A percentile compares a stretch with the other conserved stretches of the same genome.
phyloP scores from a whole-genome alignment of 495 filamentous ascomycete species.

The Xylaria castorea region DNA sequence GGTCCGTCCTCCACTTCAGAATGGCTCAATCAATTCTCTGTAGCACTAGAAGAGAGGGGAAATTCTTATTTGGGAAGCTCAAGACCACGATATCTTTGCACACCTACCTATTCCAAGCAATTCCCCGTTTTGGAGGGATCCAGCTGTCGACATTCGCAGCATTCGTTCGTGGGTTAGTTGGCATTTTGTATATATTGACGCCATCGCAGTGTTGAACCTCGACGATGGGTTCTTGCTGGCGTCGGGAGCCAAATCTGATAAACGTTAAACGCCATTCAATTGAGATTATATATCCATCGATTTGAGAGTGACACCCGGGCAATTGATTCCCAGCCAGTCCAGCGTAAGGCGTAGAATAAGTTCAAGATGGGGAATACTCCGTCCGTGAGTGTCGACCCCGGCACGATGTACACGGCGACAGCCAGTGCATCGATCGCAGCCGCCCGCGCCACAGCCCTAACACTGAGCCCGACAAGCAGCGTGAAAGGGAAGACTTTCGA shows the following conservation, averaged over 20 bases:
- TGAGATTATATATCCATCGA: background rate
- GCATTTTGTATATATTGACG: background rate
- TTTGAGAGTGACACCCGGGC: background rate
- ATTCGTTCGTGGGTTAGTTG: background rate
- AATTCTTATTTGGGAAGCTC: slow-evolving; percentile 23
- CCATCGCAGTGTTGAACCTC: background rate
- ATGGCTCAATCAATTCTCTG: background rate
- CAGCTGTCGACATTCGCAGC: background rate
- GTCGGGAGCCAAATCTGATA: background rate
- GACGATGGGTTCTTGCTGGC: background rate
- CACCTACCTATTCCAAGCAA: slow-evolving; percentile 16
- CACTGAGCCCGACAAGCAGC: slow-evolving; percentile 59
- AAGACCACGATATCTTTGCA: background rate
- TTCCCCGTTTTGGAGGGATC: background rate
- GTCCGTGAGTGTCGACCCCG: slow-evolving; percentile 22
- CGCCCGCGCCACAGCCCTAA: slow-evolving; percentile 38
- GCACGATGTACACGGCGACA: slow-evolving; percentile 28
- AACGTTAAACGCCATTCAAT: background rate
- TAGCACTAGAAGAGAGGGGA: slow-evolving; percentile 6
- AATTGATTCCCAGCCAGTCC: background rate
- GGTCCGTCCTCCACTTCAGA: background rate
- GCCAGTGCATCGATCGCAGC: slow-evolving; percentile 26
- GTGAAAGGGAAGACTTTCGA: slow-evolving; percentile 68
- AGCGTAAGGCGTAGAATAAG: background rate
- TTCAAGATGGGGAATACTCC: slow-evolving; percentile 24